A percentile compares a stretch with the other conserved stretches of the same genome.
Conservation (phyloP, 192 early-diverging fungal species). For the Coemansia sp. region DNA sequence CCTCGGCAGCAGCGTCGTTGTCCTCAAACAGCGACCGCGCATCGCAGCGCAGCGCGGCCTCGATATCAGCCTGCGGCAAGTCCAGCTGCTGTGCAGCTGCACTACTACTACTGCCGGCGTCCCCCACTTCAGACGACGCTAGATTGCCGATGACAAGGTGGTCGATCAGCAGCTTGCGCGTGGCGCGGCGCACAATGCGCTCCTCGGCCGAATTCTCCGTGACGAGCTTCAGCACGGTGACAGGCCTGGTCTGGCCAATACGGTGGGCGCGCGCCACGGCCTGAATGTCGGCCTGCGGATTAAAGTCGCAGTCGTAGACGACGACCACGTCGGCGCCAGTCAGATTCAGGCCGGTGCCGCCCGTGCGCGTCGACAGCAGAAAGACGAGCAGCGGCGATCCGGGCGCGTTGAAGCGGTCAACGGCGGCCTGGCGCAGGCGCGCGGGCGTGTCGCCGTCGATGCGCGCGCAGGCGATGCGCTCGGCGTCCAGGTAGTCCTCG, state of each 20-base stretch:
- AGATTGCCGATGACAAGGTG: constrained; percentile 84
- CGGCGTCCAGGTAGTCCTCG: constrained; percentile 81
- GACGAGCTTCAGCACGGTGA: constrained; percentile 94
- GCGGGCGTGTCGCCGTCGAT: constrained; percentile 87
- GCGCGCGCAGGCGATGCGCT: constrained; percentile 78
- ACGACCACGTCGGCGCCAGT: constrained; percentile 96
- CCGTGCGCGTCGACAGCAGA: constrained; percentile 90
- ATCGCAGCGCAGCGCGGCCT: constrained; percentile 85
- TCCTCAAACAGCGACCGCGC: constrained; percentile 75
- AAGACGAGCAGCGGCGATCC: constrained; percentile 87
- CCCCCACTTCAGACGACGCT: constrained; percentile 15
- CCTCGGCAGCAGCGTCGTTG: constrained; percentile 60
- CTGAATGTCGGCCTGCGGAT: constrained; percentile 95
- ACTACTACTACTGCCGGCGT: not conserved
- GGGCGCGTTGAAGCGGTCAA: constrained; percentile 93
- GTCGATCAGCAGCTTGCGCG: constrained; percentile 96
- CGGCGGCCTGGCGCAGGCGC: constrained; percentile 78
- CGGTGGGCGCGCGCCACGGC: constrained; percentile 97
- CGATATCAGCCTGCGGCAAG: constrained; percentile 11
- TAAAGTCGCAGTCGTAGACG: constrained; percentile 90
- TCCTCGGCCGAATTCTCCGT: constrained; percentile 97
- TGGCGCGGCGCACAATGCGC: constrained; percentile 92
- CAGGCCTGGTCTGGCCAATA: constrained; percentile 94
- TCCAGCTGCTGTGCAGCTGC: constrained; percentile 21
- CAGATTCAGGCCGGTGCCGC: constrained; percentile 94